These are phyloP conservation scores for Leccinum uliginosum DNA, from an alignment of 768 basidiomycete genomes.

Conservation along the genomic window DNA sequence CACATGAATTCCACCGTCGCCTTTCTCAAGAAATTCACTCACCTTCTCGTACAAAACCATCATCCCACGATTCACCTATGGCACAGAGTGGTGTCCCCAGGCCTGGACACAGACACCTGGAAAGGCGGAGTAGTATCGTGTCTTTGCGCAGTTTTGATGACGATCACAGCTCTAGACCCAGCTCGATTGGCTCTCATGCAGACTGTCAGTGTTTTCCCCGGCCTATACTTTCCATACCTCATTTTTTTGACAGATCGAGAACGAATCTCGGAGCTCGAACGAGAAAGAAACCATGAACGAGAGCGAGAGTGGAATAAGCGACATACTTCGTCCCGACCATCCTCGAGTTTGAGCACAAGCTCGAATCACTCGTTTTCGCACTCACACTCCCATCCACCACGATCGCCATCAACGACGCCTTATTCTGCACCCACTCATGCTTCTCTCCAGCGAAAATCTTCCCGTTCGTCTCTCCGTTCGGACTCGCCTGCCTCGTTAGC, in stretches of 20 bases:
- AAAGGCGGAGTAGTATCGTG: constrained; percentile 34
- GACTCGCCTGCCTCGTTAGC: constrained; percentile 41
- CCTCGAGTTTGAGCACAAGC: constrained; percentile 40
- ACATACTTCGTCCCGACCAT: constrained; percentile 36
- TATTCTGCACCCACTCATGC: constrained; percentile 30
- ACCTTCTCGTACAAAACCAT: constrained; percentile 19
- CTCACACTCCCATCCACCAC: constrained; percentile 35
- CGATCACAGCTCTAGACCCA: constrained; percentile 38
- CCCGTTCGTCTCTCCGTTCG: constrained; percentile 32
- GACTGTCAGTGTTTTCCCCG: constrained; percentile 40
- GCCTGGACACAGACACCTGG: constrained; percentile 7
- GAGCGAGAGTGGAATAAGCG: constrained; percentile 57
- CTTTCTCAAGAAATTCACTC: constrained; percentile 28
- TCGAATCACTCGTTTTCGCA: constrained; percentile 32
- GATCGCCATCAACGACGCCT: constrained; percentile 38
- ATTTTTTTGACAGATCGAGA: constrained; percentile 40
- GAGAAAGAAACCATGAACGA: constrained; percentile 42
- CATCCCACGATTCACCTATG: constrained; percentile 14
- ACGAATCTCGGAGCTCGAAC: constrained; percentile 37
- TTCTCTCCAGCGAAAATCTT: constrained; percentile 31
- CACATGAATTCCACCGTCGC: constrained; percentile 24
- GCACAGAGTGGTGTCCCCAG: constrained; percentile 8
- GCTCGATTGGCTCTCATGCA: constrained; percentile 46
- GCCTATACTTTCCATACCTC: not conserved
- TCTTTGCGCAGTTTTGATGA: constrained; percentile 43